Evolutionary conservation across 139 green algal genomes (phyloP).

Genomic region (Astrephomene gubernaculifera): DNA sequence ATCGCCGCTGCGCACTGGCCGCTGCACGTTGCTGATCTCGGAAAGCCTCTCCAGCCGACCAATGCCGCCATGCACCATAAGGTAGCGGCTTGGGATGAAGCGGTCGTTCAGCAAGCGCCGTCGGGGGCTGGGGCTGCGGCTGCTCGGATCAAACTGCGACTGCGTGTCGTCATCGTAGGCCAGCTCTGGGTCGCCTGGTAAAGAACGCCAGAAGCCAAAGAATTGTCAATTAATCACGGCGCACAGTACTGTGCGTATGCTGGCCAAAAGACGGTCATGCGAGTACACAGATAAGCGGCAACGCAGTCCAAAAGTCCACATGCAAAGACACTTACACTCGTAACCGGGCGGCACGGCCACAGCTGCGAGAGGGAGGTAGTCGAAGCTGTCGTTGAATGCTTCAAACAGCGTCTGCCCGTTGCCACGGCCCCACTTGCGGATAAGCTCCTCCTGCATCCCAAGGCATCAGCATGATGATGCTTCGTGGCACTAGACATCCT

Average conservation of each 20-base stretch:
- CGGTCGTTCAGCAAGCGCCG: not conserved
- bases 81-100: not conserved
- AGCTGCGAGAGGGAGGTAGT: conserved; percentile 2
- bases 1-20: not conserved
- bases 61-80: conserved; percentile 26
- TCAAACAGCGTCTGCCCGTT: not conserved
- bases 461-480: not conserved
- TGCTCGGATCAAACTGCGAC: not conserved
- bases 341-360: not conserved
- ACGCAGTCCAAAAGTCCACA: no score
- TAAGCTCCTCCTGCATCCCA: conserved; percentile 9
- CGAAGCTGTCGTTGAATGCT: conserved; percentile 12
- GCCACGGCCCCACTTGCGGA: not conserved
- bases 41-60: not conserved
- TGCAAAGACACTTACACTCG: not conserved
- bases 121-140: not conserved
- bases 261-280: no score
- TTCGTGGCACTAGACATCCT: not conserved
- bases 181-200: conserved; percentile 1
- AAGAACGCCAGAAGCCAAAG: not conserved
- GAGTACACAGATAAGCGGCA: no score
- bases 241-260: not conserved
- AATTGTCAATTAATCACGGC: not conserved
- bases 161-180: not conserved
- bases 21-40: not conserved